These are phyloP conservation scores for Pyronema omphalodes DNA, from an alignment of 495 filamentous ascomycete species.

Conservation along the genomic window DNA sequence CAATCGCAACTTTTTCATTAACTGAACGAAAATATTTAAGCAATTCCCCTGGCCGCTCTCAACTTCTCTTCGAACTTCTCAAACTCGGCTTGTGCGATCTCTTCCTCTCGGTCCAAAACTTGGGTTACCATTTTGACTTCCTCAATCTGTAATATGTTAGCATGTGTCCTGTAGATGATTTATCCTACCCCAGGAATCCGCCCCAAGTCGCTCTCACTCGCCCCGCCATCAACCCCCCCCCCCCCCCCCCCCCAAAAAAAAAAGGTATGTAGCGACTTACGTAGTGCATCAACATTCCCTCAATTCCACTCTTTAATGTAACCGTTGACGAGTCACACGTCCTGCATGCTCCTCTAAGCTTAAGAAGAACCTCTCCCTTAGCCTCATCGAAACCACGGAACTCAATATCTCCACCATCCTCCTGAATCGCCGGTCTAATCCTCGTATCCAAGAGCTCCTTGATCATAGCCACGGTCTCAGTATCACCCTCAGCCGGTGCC, in stretches of 20 bases:
- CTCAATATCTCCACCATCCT: constrained; percentile 95
- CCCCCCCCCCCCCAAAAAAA: background rate
- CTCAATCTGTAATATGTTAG: constrained; percentile 46
- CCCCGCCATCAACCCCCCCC: background rate
- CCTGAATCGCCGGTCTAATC: constrained; percentile 86
- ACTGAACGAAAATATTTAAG: no score
- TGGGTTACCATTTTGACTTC: constrained; percentile 88
- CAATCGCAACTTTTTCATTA: no score
- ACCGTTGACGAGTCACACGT: constrained; percentile 94
- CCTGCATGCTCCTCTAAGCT: constrained; percentile 78
- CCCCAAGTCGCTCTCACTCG: no score
- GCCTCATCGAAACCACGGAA: constrained; percentile 56
- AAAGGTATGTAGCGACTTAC: constrained; percentile 24
- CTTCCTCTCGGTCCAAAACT: constrained; percentile 79
- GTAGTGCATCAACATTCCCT: constrained; percentile 80
- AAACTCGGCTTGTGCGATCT: constrained; percentile 77
- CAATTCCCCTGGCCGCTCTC: background rate
- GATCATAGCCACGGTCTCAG: constrained; percentile 91
- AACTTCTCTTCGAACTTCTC: constrained; percentile 93
- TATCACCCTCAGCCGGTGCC: constrained; percentile 41
- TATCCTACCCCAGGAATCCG: constrained; percentile 11
- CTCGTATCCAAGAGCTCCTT: constrained; percentile 95
- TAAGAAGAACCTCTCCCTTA: constrained; percentile 66
- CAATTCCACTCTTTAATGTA: constrained; percentile 89
- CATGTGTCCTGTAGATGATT: background rate